Base-by-base conservation (phyloP, 140 eudicot species). In the Senecio squalidus region DNA sequence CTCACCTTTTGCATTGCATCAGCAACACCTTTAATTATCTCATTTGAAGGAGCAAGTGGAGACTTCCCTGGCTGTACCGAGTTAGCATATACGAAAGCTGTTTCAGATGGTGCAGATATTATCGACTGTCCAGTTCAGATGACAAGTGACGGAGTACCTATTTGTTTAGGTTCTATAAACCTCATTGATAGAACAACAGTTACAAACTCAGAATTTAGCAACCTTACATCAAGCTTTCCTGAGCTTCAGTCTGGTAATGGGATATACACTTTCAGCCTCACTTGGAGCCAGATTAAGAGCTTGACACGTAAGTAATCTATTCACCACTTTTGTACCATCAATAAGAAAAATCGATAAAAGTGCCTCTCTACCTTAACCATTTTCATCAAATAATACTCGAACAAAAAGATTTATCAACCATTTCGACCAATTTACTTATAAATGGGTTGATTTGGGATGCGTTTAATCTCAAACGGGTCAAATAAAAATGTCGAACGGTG, bases 31-130 rank as follows among this genome's bases (percentile, higher is more conserved):
- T 48, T 75, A 82, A 75, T 85, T 55, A 79, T 89, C 41, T 58
- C 89, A 55, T 64, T 66, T 39, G 79, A 85, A 60, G 97, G 97
- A 62, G 89, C 97, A 67, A 89, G 95, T 73, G 97, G 97, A n/a
- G 80, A 82, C 64, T 89, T 72, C 70, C 97, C 97, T 51, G 93
- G 93, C 29, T 85, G 95, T 71, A 89, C 84, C 2, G 86, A 89
- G 64, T 28, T 63, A 72, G 91, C 97, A 13, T 85, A 89, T 57
- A 21, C 10, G 3, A 65, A 64, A 50, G 97, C 97, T 57, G 75
- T 82, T 61, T 58, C 82, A 46, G 97, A 89, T 75, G 97, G 95
- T 48, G 89, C 72, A 55, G 95, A 89, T 69, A 65, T 89, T 24
- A 75, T 89, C 49, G 97, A 82, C 58, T 89, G 97, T 67, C 84